Evolutionary conservation across 2,329 filamentous ascomycete species (phyloP), one percentile per base, ranked within the genome.

Genomic region (Zarea fungicola): DNA sequence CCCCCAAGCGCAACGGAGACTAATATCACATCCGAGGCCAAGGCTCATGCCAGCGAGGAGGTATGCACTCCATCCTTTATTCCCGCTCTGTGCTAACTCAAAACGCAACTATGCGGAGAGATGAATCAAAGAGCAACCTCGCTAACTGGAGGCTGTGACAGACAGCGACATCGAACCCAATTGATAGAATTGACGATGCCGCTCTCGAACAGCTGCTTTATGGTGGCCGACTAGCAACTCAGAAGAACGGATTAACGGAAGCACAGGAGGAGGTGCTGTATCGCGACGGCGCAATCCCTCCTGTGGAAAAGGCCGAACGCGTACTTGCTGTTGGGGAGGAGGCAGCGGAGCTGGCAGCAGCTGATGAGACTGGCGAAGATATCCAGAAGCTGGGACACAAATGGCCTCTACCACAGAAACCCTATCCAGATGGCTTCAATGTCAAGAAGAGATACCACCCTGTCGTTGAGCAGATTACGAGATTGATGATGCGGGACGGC

Each of bases 401-500:
- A 63, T 96, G 89, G 61, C 81, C 80, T 4, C 71, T 89, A 54
- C 90, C 90, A 1, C 71, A 75, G 29, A 70, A 84, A 49, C 82
- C 85, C 6, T 73, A 90, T 45, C 78, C 84, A 9, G 76, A 78
- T 47, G 60, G 72, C 25, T 74, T 62, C 77, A 88, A 69, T 68
- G 71, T 92, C 59, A 87, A 90, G 67, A 76, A 88, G 63, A 82
- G 93, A 60, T 95, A 97, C 64, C 87, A 96, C 63, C 82, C 88
- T 2, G 77, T 96, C 7, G 75, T 97, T 41, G 75, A 85, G 56
- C 93, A 96, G 72, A 77, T 97, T 59, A 96, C 90, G 16, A 91
- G 90, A 64, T 75, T 96, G 58, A 70, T 99, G 55, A 99, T 97
- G 92, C 76, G 77, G 59, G 81, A 97, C 68, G 93, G 93, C 58